Evolutionary conservation across 1,284 basidiomycete species (phyloP), one percentile per base, ranked within the genome.

Genomic region (Pterula multifida): DNA sequence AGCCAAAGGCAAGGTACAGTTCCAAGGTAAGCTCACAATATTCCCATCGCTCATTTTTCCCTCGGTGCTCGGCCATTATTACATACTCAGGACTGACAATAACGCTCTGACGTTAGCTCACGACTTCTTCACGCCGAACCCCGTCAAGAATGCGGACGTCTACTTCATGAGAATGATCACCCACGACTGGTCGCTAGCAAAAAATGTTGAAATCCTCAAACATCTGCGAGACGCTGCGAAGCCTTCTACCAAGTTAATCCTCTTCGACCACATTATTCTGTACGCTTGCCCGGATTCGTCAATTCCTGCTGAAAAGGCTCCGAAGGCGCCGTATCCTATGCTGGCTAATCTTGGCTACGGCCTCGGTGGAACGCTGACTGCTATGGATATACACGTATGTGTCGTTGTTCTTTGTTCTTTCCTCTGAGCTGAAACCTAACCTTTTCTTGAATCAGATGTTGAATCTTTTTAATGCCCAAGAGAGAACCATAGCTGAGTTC

Each of bases 61-160:
- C n/a, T n/a, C n/a, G n/a, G n/a, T n/a, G n/a, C n/a, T n/a, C n/a
- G n/a, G n/a, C n/a, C n/a, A n/a, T n/a, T n/a, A n/a, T n/a, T n/a
- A n/a, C n/a, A n/a, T n/a, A n/a, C n/a, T n/a, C n/a, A n/a, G n/a
- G n/a, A 12, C 22, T 45, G 12, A 45, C 22, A 11, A 21, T 46
- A n/a, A 28, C 9, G 25, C 25, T 13, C 28, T 32, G 28, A 6
- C 28, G 6, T 6, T 49, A 63, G 60, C 49, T 2, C 60, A 63
- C 46, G 59, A 62, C 52, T 65, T 62, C 53, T 63, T 66, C 51
- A 47, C 45, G 6, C 45, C 45, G 6, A 61, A 65, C 50, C 57
- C 61, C 1, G 53, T 58, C 45, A 54, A 54, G 23, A 49, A 52
- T 23, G 59, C 60, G 1, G 55, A 54, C 12, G 55, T 62, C 9